Conservation (phyloP, 164 flowering plant species). For the Buxus sempervirens region DNA sequence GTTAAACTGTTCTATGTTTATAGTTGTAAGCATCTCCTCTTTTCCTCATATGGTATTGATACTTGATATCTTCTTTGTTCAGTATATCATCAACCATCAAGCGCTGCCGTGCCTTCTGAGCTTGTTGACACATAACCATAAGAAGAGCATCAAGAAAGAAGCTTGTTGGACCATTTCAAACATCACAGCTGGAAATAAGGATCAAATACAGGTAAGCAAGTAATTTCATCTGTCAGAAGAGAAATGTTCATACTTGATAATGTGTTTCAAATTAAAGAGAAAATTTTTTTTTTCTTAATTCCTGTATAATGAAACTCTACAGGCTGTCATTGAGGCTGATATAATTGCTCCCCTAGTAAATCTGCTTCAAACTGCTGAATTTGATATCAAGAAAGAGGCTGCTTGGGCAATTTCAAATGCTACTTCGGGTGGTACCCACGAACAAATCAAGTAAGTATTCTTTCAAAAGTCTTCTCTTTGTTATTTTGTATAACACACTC, state of each 20-base stretch:
- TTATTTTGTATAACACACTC: neutral
- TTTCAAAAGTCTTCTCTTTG: neutral
- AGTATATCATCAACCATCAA: slow-evolving; percentile 56
- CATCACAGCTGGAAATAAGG: slow-evolving; percentile 72
- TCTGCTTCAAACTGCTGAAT: slow-evolving; percentile 51
- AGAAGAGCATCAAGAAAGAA: slow-evolving; percentile 81
- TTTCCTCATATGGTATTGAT: neutral
- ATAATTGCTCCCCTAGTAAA: slow-evolving; percentile 38
- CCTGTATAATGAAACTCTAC: slow-evolving; percentile 1
- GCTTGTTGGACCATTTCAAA: slow-evolving; percentile 91
- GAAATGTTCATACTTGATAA: neutral
- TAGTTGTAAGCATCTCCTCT: neutral
- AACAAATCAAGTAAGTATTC: slow-evolving; percentile 45
- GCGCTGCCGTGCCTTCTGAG: slow-evolving; percentile 59
- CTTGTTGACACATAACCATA: slow-evolving; percentile 47
- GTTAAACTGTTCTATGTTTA: too few species aligned
- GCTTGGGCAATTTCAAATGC: slow-evolving; percentile 67
- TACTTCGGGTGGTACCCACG: slow-evolving; percentile 51
- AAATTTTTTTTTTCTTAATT: neutral
- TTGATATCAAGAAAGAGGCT: slow-evolving; percentile 63
- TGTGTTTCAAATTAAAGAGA: neutral
- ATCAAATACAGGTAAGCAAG: slow-evolving; percentile 62
- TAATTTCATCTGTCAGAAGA: neutral
- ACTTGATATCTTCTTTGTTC: slow-evolving; percentile 9
- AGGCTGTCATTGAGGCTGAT: slow-evolving; percentile 51